Evolutionary conservation across 73 alveolate genomes (phyloP).

Genomic region (Symbiodinium pilosum): DNA sequence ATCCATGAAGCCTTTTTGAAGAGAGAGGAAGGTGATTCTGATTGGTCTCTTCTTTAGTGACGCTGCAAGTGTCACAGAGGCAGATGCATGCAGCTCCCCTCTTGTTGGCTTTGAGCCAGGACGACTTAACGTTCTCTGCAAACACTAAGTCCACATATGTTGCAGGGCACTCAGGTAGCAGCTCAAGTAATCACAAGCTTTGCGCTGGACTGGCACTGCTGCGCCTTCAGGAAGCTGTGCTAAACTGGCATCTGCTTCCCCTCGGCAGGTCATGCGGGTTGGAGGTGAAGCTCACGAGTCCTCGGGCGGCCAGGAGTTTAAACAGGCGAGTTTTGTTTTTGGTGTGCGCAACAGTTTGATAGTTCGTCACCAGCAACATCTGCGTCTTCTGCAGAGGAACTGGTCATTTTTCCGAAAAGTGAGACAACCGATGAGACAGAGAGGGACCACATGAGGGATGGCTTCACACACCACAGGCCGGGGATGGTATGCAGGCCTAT

Average conservation of each 20-base stretch:
- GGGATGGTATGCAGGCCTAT: no score
- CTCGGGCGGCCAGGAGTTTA: constrained; percentile 47
- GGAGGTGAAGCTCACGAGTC: constrained; percentile 90
- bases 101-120: no score
- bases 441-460: neutral
- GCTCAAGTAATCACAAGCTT: neutral
- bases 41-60: no score
- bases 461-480: neutral
- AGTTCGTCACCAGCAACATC: no score
- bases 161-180: neutral
- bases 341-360: no score
- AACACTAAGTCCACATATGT: constrained; percentile 30
- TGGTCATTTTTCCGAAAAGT: neutral
- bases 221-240: neutral
- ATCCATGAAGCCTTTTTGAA: no score
- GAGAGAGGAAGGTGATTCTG: no score
- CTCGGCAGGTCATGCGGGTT: constrained; percentile 50
- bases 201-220: neutral
- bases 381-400: neutral
- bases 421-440: neutral
- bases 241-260: neutral
- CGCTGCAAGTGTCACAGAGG: no score
- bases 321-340: constrained; percentile 9
- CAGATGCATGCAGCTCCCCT: no score
- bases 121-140: constrained; percentile 26